These are phyloP conservation scores for Cytospora leucostoma DNA, from an alignment of 2,329 filamentous ascomycete species.

Conservation along the genomic window DNA sequence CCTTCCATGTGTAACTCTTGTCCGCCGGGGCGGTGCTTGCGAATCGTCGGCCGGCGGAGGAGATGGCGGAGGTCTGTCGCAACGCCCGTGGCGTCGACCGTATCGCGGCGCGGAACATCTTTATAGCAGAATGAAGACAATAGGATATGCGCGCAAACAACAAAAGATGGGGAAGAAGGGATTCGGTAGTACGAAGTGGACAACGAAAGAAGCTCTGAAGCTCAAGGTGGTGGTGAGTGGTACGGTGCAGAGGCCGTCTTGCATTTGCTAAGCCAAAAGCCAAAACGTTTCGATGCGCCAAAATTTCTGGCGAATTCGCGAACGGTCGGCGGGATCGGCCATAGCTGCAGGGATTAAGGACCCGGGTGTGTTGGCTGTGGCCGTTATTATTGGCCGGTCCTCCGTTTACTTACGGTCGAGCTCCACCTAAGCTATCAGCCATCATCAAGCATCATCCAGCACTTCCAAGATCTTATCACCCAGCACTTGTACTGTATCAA, in stretches of 20 bases:
- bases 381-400: background rate
- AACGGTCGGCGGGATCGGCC: conserved; percentile 5
- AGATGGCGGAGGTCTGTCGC: conserved; percentile 43
- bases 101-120: conserved; percentile 57
- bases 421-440: background rate
- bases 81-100: conserved; percentile 50
- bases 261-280: conserved; percentile 7
- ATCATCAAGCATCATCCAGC: no score
- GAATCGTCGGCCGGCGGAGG: conserved; percentile 50
- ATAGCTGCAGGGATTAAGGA: background rate
- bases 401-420: background rate
- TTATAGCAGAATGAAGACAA: conserved; percentile 10
- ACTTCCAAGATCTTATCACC: no score
- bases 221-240: background rate
- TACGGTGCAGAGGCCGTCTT: conserved; percentile 14
- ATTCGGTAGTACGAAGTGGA: background rate
- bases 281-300: conserved; percentile 7
- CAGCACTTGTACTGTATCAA: no score
- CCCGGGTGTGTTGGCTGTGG: background rate
- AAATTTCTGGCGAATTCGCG: conserved; percentile 12
- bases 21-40: conserved; percentile 58
- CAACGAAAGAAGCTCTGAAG: background rate
- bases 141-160: conserved; percentile 22
- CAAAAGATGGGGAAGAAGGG: conserved; percentile 22
- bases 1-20: conserved; percentile 82